Evolutionary conservation across 441 rosid species (phyloP).

Genomic region (Cnidoscolus chayamansa): DNA sequence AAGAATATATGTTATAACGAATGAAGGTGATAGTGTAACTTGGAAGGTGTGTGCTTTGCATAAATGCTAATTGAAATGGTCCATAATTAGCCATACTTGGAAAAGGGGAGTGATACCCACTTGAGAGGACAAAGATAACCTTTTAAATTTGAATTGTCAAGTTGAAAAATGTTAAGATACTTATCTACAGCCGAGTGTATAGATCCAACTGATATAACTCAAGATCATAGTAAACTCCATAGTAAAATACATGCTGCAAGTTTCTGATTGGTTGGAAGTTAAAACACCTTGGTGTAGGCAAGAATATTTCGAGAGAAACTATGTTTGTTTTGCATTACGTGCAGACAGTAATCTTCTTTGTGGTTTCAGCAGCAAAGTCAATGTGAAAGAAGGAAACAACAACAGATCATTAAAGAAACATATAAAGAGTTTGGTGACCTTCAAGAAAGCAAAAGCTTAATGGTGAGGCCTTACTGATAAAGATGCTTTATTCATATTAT

Average conservation of each 20-base stretch:
- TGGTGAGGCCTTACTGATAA: conserved; percentile 31
- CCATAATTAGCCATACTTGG: conserved; percentile 1
- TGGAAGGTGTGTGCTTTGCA: conserved; percentile 16
- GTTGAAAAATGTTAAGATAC: background rate
- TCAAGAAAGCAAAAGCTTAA: conserved; percentile 26
- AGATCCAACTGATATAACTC: too few relatives aligned
- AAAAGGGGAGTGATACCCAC: conserved; percentile 27
- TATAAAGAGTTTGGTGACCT: conserved; percentile 22
- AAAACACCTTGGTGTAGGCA: too few relatives aligned
- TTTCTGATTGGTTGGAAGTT: too few relatives aligned
- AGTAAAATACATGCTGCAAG: too few relatives aligned
- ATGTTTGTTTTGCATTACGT: background rate
- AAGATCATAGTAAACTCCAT: too few relatives aligned
- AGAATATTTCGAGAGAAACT: too few relatives aligned
- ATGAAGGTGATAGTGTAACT: background rate
- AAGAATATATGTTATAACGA: background rate
- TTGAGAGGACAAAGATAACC: conserved; percentile 33
- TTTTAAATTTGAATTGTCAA: conserved; percentile 24
- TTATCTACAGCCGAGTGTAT: background rate
- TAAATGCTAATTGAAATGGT: conserved; percentile 6
- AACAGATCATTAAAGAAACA: conserved; percentile 10
- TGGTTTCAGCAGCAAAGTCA: conserved; percentile 22
- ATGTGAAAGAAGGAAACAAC: background rate
- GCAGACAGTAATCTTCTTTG: conserved; percentile 23
- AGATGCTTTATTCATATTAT: conserved; percentile 38